phyloP scores from a whole-genome alignment of 1,284 basidiomycete genomes.

The Singerocomus rubriflavus region DNA sequence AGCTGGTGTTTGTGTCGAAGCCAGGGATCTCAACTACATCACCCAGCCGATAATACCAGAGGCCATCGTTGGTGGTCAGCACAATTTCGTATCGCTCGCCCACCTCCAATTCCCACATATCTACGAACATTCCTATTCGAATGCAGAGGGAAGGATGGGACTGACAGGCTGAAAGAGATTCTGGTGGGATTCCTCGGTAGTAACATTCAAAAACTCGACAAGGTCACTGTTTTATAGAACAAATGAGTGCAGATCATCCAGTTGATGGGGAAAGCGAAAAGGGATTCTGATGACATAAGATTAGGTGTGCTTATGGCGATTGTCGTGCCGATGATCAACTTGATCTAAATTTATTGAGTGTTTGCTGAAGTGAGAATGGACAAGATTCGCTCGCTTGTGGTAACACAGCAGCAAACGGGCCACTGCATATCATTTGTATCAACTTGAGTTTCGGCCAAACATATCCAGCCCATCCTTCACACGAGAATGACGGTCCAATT shows the following conservation, averaged over 20 bases:
- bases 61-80: constrained; percentile 11
- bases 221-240: background rate
- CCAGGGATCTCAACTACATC: constrained; percentile 4
- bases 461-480: constrained; percentile 11
- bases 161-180: constrained; percentile 4
- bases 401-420: constrained; percentile 6
- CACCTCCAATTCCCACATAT: constrained; percentile 8
- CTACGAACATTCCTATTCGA: background rate
- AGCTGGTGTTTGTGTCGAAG: constrained; percentile 5
- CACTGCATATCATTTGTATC: constrained; percentile 3
- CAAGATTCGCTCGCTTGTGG: background rate
- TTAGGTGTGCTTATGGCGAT: constrained; percentile 2
- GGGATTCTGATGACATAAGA: constrained; percentile 5
- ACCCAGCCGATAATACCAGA: constrained; percentile 12
- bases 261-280: background rate
- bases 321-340: constrained; percentile 2
- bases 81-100: constrained; percentile 10
- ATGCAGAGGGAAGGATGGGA: background rate
- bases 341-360: background rate
- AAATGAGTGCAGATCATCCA: background rate
- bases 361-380: too few relatives aligned
- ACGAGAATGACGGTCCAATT: constrained; percentile 11
- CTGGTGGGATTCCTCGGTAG: background rate
- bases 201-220: constrained; percentile 6
- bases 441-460: constrained; percentile 9